phyloP scores from a whole-genome alignment of 768 basidiomycete species.

The Termitomyces sp. region DNA sequence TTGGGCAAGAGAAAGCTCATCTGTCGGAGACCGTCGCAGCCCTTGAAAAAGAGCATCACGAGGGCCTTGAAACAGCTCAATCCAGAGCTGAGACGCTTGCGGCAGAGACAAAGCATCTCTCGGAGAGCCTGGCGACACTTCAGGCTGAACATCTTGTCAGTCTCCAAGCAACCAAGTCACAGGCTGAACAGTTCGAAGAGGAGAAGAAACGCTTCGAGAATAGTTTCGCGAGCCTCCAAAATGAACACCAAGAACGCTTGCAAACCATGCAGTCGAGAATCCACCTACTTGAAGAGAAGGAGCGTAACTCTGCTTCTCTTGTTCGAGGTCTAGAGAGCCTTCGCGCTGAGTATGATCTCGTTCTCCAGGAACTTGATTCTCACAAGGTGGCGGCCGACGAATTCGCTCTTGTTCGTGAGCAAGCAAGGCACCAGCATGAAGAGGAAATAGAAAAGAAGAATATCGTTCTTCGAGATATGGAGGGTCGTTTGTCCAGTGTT shows the following conservation, averaged over 20 bases:
- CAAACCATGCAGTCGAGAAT: not conserved
- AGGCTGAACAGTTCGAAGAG: not conserved
- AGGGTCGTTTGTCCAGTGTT: conserved; percentile 42
- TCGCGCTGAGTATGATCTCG: conserved; percentile 40
- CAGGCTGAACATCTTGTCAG: conserved; percentile 1
- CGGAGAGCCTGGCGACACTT: not conserved
- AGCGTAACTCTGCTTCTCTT: conserved; percentile 37
- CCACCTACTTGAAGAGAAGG: conserved; percentile 39
- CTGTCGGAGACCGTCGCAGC: not conserved
- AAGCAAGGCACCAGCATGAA: conserved; percentile 37
- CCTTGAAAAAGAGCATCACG: conserved; percentile 2
- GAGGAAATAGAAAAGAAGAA: conserved; percentile 46
- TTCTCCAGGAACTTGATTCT: conserved; percentile 55
- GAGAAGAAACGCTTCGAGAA: conserved; percentile 3
- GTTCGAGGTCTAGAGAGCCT: conserved; percentile 40
- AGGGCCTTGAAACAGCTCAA: not conserved
- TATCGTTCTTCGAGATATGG: conserved; percentile 36
- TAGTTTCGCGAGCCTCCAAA: conserved; percentile 1
- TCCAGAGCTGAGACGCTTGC: not conserved
- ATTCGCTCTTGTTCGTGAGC: conserved; percentile 40
- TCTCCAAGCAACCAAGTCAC: not conserved
- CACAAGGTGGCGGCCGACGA: conserved; percentile 49
- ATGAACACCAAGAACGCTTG: conserved; percentile 2
- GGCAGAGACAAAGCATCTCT: not conserved
- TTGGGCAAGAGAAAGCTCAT: conserved; percentile 2